These are phyloP conservation scores for Boletus eberwhitei DNA, from an alignment of 768 basidiomycete species.

Conservation along the genomic window DNA sequence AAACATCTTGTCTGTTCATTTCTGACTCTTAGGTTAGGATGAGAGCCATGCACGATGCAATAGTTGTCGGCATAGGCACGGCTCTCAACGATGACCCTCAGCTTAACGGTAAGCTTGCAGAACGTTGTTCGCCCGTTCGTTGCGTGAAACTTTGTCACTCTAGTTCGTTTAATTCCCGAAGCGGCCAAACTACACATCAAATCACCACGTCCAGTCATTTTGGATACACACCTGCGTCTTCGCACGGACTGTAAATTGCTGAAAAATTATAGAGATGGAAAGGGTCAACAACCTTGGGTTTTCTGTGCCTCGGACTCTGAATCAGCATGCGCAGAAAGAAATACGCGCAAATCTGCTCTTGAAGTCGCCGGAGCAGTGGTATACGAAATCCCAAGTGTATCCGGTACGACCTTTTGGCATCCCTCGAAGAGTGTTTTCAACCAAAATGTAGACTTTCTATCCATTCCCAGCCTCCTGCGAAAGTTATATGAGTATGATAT, in stretches of 20 bases:
- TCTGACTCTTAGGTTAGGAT: slow-evolving; percentile 50
- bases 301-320: slow-evolving; percentile 40
- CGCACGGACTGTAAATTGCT: slow-evolving; percentile 67
- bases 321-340: slow-evolving; percentile 12
- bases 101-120: slow-evolving; percentile 69
- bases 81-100: slow-evolving; percentile 91
- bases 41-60: slow-evolving; percentile 89
- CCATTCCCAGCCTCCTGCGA: slow-evolving; percentile 48
- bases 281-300: slow-evolving; percentile 72
- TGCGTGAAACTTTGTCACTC: neutral
- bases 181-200: slow-evolving; percentile 33
- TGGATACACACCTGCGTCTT: slow-evolving; percentile 75
- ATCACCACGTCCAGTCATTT: slow-evolving; percentile 79
- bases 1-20: neutral
- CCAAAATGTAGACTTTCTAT: slow-evolving; percentile 33
- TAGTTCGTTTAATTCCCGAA: slow-evolving; percentile 57
- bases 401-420: slow-evolving; percentile 31
- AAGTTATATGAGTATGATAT: slow-evolving; percentile 57
- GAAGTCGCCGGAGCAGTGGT: slow-evolving; percentile 66
- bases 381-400: slow-evolving; percentile 43
- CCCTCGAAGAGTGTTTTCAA: neutral
- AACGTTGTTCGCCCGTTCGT: neutral
- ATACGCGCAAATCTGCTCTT: slow-evolving; percentile 43
- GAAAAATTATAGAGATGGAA: slow-evolving; percentile 53
- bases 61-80: slow-evolving; percentile 88